phyloP scores from a whole-genome alignment of 2,329 filamentous ascomycete species.

The Huntiella savannae region DNA sequence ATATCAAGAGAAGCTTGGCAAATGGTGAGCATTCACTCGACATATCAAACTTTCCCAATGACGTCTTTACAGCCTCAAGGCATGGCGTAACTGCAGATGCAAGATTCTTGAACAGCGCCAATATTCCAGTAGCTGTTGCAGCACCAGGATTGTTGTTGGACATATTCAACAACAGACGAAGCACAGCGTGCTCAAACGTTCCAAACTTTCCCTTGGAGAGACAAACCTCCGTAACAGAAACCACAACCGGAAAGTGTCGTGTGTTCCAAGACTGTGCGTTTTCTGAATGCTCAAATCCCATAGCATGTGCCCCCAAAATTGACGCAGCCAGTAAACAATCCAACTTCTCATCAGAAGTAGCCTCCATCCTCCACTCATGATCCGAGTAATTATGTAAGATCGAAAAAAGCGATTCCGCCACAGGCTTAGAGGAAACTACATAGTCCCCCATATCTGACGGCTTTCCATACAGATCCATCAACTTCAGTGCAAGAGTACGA shows the following conservation, averaged over 20 bases:
- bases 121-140: constrained; percentile 49
- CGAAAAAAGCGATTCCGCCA: constrained; percentile 13
- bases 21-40: constrained; percentile 27
- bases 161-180: constrained; percentile 64
- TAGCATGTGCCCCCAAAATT: constrained; percentile 34
- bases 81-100: constrained; percentile 31
- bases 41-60: constrained; percentile 30
- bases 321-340: constrained; percentile 20
- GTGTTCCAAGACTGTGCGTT: constrained; percentile 26
- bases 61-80: constrained; percentile 28
- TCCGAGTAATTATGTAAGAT: constrained; percentile 11
- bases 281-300: constrained; percentile 26
- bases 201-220: constrained; percentile 21
- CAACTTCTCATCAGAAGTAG: constrained; percentile 9
- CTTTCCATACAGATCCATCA: constrained; percentile 11
- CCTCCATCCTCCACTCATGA: constrained; percentile 9
- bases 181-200: constrained; percentile 27
- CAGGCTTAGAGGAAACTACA: constrained; percentile 7
- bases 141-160: constrained; percentile 62
- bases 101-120: constrained; percentile 31
- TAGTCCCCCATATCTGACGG: constrained; percentile 9
- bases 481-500: constrained; percentile 36
- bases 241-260: constrained; percentile 32
- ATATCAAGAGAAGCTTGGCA: constrained; percentile 55
- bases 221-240: constrained; percentile 25